phyloP scores from a whole-genome alignment of 2,329 filamentous ascomycete species.

The Fusarium sp. region DNA sequence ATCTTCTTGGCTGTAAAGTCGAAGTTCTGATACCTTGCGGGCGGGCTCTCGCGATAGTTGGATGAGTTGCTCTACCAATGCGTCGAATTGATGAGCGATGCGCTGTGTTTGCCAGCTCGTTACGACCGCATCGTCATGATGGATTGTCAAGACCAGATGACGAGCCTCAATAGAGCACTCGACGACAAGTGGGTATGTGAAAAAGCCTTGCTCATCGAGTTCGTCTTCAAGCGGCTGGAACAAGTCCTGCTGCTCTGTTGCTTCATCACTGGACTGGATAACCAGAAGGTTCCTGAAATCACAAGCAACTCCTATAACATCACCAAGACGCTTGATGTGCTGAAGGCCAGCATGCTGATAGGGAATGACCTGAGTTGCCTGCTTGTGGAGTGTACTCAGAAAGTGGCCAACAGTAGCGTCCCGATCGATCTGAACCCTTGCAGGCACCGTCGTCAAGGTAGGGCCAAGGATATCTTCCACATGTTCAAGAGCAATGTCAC shows the following conservation, averaged over 20 bases:
- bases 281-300: conserved; percentile 52
- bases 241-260: background rate
- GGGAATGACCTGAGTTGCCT: conserved; percentile 39
- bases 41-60: conserved; percentile 4
- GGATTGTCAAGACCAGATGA: conserved; percentile 17
- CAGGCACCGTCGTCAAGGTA: conserved; percentile 33
- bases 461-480: conserved; percentile 37
- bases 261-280: conserved; percentile 42
- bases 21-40: conserved; percentile 29
- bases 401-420: conserved; percentile 5
- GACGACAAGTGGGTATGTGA: conserved; percentile 46
- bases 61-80: conserved; percentile 34
- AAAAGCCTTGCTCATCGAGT: conserved; percentile 25
- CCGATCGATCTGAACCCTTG: conserved; percentile 22
- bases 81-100: conserved; percentile 37
- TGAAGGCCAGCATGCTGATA: conserved; percentile 53
- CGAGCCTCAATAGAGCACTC: conserved; percentile 37
- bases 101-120: conserved; percentile 29
- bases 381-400: background rate
- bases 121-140: conserved; percentile 29
- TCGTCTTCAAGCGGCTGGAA: conserved; percentile 26
- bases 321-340: conserved; percentile 45
- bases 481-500: conserved; percentile 25
- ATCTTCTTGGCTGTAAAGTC: conserved; percentile 23
- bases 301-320: conserved; percentile 32